Base-by-base conservation (phyloP, 1,284 basidiomycete genomes). In the Sanguinoderma infundibulare region DNA sequence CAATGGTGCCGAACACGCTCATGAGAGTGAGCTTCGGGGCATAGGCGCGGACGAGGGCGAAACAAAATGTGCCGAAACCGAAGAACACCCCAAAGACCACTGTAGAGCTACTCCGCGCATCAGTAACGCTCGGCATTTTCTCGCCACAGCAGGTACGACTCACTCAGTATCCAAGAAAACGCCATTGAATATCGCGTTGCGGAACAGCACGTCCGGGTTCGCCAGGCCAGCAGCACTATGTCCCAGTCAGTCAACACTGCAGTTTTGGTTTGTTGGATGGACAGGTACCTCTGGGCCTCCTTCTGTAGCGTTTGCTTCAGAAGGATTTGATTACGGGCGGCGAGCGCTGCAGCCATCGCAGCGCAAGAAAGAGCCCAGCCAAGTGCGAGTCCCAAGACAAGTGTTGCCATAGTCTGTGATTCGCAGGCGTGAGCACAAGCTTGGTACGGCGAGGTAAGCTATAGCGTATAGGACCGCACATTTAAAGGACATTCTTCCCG, bases 311-410 rank as follows among this genome's bases (percentile, higher is more conserved):
- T 79, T 6, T 74, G 69, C 12, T 78, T 77, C 3, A 90, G 74
- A 7, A 90, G 70, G 0, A 79, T 73, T 55, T 84, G 78, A 68
- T 80, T 79, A 38, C 91, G 78, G 0, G 83, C 87, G n/a, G 80
- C 74, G 1, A 86, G 70, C 0, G 83, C 86, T 1, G 89, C 83
- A 2, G 84, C 87, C 89, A 92, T 92, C 0, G 84, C 87, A 1
- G 89, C 90, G 38, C 78, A 81, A 5, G 88, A 88, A 79, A 90
- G 84, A 0, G 86, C 92, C 92, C 92, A 94, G 8, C 92, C 92
- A 5, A 91, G 53, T 1, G 83, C 74, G 74, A 90, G 79, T 0
- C 92, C 91, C 60, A 85, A 22, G 1, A 84, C 70, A 22, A 90
- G 68, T 0, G 83, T 85, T 4, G 77, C 62, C 6, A 83, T 76